These are phyloP conservation scores for Clathrus columnatus DNA, from an alignment of 768 basidiomycete species.

Conservation along the genomic window DNA sequence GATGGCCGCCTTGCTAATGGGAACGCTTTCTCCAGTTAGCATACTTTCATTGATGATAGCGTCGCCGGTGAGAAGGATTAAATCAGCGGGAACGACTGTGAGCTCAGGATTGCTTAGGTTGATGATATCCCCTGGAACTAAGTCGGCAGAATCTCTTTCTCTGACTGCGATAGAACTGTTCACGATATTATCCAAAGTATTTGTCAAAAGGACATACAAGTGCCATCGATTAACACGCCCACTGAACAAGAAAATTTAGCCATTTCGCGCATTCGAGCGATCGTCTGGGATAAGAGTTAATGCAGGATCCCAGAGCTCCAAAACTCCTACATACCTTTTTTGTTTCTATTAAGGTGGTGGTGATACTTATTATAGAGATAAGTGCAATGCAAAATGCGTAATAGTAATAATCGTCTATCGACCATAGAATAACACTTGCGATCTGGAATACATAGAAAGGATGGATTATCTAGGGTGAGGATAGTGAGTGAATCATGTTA, in stretches of 20 bases:
- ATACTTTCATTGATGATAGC: constrained; percentile 98
- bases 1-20: constrained; percentile 83
- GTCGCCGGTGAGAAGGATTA: constrained; percentile 89
- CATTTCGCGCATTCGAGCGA: constrained; percentile 92
- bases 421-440: constrained; percentile 90
- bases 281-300: constrained; percentile 48
- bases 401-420: constrained; percentile 91
- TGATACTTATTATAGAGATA: constrained; percentile 78
- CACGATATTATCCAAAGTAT: background rate
- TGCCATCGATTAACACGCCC: constrained; percentile 55
- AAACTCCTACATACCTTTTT: constrained; percentile 51
- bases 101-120: constrained; percentile 76
- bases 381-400: constrained; percentile 95
- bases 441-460: constrained; percentile 99
- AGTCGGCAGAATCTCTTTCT: constrained; percentile 59
- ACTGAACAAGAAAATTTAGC: constrained; percentile 80
- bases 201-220: constrained; percentile 43
- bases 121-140: constrained; percentile 90
- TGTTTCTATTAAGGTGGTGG: constrained; percentile 85
- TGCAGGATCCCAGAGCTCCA: background rate
- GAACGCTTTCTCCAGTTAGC: constrained; percentile 98
- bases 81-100: constrained; percentile 75
- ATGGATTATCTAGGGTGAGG: constrained; percentile 62
- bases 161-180: constrained; percentile 40
- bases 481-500: background rate